Evolutionary conservation across 768 basidiomycete species (phyloP).

Genomic region (Suillus decipiens): DNA sequence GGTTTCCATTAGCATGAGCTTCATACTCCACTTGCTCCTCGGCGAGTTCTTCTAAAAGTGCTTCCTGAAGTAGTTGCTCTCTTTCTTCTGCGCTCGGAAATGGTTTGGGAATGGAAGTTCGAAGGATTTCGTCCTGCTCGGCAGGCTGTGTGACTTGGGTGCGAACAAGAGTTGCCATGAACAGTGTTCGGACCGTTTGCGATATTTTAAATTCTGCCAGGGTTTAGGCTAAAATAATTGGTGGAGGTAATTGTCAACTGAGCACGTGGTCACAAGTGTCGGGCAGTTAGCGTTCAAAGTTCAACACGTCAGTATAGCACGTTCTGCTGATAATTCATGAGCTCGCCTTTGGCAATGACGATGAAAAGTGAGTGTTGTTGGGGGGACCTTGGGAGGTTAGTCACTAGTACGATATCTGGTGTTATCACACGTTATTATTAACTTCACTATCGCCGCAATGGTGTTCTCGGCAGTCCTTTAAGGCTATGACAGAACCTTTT

Average conservation of each 20-base stretch:
- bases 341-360: not conserved
- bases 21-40: slow-evolving; percentile 25
- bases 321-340: not conserved
- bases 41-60: slow-evolving; percentile 25
- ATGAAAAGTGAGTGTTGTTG: not conserved
- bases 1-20: not conserved
- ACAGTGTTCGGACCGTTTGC: not conserved
- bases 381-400: not conserved
- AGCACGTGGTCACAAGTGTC: not conserved
- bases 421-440: not conserved
- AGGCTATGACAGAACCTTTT: no score
- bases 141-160: slow-evolving; percentile 1
- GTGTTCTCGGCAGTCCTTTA: no score
- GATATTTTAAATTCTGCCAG: not conserved
- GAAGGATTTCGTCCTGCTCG: slow-evolving; percentile 12
- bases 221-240: slow-evolving; percentile 5
- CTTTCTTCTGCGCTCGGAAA: slow-evolving; percentile 14
- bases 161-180: slow-evolving; percentile 34
- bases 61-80: slow-evolving; percentile 13
- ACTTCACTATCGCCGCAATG: no score
- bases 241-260: not conserved
- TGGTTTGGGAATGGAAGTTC: slow-evolving; percentile 12
- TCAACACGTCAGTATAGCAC: not conserved
- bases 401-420: not conserved
- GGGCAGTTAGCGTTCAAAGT: not conserved